phyloP scores from a whole-genome alignment of 805 yeast genomes.

The Metschnikowia anglica region DNA sequence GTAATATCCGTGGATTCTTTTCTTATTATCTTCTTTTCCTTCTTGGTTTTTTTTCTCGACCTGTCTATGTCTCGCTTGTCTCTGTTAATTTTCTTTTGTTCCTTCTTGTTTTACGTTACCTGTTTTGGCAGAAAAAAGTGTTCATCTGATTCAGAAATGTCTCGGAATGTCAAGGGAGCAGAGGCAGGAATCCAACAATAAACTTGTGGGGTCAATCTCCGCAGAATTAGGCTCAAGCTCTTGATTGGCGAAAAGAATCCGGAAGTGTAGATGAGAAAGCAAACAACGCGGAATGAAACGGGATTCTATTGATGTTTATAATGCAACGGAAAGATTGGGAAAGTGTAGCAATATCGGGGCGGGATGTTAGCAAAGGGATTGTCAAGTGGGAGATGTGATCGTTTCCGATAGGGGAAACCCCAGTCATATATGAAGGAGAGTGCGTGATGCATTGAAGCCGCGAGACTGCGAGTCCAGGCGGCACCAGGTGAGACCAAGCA shows the following conservation, averaged over 20 bases:
- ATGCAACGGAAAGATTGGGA: not conserved
- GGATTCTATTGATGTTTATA: not conserved
- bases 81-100: too few relatives aligned
- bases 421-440: not conserved
- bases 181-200: not conserved
- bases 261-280: not conserved
- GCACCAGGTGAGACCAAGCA: not conserved
- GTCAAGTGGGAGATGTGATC: not conserved
- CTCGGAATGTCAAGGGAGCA: not conserved
- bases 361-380: not conserved
- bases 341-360: not conserved
- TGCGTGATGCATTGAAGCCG: not conserved
- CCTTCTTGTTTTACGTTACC: not conserved
- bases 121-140: conserved; percentile 3
- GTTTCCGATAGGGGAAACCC: not conserved
- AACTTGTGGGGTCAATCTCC: not conserved
- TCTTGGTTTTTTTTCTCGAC: not conserved
- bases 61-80: not conserved
- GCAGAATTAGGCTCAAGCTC: not conserved
- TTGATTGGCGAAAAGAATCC: not conserved
- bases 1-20: not conserved
- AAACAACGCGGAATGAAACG: not conserved
- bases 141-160: not conserved
- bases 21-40: not conserved
- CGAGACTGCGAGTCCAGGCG: not conserved